These are phyloP conservation scores for Penicillium silybi DNA, from an alignment of 495 filamentous ascomycete genomes.

Conservation along the genomic window DNA sequence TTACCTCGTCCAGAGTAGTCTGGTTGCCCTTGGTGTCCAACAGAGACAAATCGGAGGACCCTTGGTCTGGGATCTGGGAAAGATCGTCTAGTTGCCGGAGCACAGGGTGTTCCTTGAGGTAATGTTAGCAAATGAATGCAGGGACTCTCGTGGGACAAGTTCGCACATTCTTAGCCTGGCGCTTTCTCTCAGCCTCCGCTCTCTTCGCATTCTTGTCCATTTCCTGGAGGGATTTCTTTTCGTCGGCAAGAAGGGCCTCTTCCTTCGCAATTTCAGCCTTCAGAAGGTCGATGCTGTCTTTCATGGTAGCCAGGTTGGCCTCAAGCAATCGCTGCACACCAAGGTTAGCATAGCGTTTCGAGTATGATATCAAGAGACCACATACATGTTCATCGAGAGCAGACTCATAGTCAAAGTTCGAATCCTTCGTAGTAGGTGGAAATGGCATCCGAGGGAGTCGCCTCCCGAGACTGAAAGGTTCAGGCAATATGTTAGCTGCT, in stretches of 20 bases:
- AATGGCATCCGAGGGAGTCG: slow-evolving; percentile 57
- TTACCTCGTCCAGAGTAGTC: slow-evolving; percentile 32
- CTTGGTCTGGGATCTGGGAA: slow-evolving; percentile 7
- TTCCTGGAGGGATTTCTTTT: slow-evolving; percentile 44
- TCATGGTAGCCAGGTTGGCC: slow-evolving; percentile 45
- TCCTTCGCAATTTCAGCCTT: slow-evolving; percentile 53
- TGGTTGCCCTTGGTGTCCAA: slow-evolving; percentile 19
- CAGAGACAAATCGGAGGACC: slow-evolving; percentile 27
- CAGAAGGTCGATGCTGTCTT: slow-evolving; percentile 52
- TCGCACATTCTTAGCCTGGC: slow-evolving; percentile 45
- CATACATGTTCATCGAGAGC: slow-evolving; percentile 55
- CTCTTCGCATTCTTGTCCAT: slow-evolving; percentile 53
- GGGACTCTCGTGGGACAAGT: neutral
- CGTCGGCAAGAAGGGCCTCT: slow-evolving; percentile 46
- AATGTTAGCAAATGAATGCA: neutral
- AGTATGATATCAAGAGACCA: neutral
- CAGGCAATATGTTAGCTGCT: slow-evolving; percentile 12
- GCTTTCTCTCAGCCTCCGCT: slow-evolving; percentile 42
- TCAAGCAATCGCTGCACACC: slow-evolving; percentile 45
- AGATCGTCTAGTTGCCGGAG: slow-evolving; percentile 33
- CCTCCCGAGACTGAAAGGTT: slow-evolving; percentile 36
- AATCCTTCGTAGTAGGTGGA: slow-evolving; percentile 52
- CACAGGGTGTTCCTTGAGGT: slow-evolving; percentile 39
- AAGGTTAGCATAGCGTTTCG: slow-evolving; percentile 6
- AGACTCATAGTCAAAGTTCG: slow-evolving; percentile 58